phyloP scores from a whole-genome alignment of 2,329 filamentous ascomycete genomes.

The Clathrospora elynae region DNA sequence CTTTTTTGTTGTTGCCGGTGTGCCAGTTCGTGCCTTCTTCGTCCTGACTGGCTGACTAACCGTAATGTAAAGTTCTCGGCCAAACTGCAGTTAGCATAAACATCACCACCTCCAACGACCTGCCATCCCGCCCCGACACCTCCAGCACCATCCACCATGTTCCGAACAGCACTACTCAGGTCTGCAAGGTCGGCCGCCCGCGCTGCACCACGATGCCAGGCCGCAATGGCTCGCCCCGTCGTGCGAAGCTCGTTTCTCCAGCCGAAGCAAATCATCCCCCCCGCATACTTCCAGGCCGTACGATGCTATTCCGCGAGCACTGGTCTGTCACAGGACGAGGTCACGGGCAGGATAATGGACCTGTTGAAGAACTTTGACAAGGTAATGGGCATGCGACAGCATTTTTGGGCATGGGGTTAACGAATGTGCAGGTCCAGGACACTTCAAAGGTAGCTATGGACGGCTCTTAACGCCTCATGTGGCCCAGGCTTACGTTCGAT shows the following conservation, averaged over 20 bases:
- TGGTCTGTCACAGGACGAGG: constrained; percentile 79
- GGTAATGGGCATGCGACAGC: constrained; percentile 58
- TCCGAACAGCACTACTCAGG: constrained; percentile 84
- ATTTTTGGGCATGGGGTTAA: constrained; percentile 34
- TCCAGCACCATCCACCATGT: constrained; percentile 66
- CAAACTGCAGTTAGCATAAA: constrained; percentile 30
- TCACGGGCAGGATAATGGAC: constrained; percentile 89
- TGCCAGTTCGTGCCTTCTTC: constrained; percentile 1
- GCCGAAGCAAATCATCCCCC: constrained; percentile 64
- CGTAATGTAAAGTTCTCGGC: constrained; percentile 25
- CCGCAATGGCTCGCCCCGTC: constrained; percentile 64
- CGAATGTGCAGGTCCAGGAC: constrained; percentile 62
- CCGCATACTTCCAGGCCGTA: constrained; percentile 69
- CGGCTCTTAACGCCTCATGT: background rate
- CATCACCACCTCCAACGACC: constrained; percentile 34
- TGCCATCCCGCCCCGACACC: constrained; percentile 28
- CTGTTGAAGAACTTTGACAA: constrained; percentile 97
- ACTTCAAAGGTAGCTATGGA: constrained; percentile 58
- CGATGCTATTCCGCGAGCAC: constrained; percentile 86
- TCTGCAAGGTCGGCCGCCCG: constrained; percentile 64
- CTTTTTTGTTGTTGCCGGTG: constrained; percentile 7
- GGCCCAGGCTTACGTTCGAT: constrained; percentile 31
- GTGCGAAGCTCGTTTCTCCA: constrained; percentile 66
- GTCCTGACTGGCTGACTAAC: constrained; percentile 21
- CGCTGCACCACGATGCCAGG: constrained; percentile 50